phyloP scores from a whole-genome alignment of 2,329 filamentous ascomycete species.

The Pseudocercospora crystallina region DNA sequence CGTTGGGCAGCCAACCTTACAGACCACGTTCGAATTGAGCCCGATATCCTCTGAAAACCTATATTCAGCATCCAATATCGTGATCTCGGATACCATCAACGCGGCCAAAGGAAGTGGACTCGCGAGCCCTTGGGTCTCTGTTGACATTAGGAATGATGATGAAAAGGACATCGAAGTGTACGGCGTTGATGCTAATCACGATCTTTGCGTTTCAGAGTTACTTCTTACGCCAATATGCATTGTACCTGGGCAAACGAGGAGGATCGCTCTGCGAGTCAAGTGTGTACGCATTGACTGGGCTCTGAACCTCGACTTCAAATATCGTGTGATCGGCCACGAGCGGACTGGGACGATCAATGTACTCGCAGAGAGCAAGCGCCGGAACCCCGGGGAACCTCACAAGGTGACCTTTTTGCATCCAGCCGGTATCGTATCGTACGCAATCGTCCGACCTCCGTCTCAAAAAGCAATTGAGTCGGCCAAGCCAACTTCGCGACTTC shows the following conservation, averaged over 20 bases:
- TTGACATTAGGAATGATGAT: conserved; percentile 49
- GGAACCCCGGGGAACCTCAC: conserved; percentile 41
- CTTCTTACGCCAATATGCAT: conserved; percentile 20
- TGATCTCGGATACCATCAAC: conserved; percentile 54
- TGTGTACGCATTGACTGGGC: conserved; percentile 21
- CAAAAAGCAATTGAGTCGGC: conserved; percentile 34
- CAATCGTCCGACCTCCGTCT: conserved; percentile 56
- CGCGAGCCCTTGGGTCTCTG: conserved; percentile 49
- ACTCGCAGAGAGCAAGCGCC: conserved; percentile 7
- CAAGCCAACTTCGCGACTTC: conserved; percentile 36
- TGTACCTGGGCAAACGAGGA: conserved; percentile 43
- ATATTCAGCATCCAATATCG: conserved; percentile 25
- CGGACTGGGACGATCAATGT: conserved; percentile 10
- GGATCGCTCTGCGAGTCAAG: conserved; percentile 40
- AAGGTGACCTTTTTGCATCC: conserved; percentile 58
- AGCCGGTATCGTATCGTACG: conserved; percentile 56
- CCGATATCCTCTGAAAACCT: conserved; percentile 10
- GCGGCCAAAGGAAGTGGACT: conserved; percentile 41
- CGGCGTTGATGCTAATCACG: conserved; percentile 16
- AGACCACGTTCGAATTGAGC: conserved; percentile 41
- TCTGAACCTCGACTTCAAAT: conserved; percentile 20
- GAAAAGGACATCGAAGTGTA: conserved; percentile 23
- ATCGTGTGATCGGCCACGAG: conserved; percentile 11
- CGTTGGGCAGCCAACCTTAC: conserved; percentile 47
- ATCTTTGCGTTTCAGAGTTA: conserved; percentile 21